A percentile compares a stretch with the other conserved stretches of the same genome.
Conservation (phyloP, 371 early-diverging fungal species). For the Mortierella sp. region DNA sequence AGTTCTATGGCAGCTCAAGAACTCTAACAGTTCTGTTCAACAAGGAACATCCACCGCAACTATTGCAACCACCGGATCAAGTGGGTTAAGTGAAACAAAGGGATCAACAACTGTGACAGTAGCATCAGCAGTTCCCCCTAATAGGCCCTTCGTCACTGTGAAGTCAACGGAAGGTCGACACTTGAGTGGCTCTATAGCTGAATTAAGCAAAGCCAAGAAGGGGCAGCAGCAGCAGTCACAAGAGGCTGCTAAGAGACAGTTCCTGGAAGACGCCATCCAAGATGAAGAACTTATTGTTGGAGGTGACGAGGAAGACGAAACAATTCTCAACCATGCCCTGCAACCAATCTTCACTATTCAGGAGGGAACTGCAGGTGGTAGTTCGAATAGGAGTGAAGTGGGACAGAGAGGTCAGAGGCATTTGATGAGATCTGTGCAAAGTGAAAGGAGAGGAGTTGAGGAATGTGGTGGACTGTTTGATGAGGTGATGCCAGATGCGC, state of each 20-base stretch:
- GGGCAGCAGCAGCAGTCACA: not conserved
- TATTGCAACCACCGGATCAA: too few relatives aligned
- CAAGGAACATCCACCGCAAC: not conserved
- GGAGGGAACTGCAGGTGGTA: not conserved
- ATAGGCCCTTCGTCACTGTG: not conserved
- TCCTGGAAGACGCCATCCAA: constrained; percentile 22
- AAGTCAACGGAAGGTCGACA: not conserved
- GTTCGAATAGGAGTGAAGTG: not conserved
- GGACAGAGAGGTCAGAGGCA: not conserved
- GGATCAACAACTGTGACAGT: not conserved
- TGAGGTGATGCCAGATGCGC: constrained; percentile 44
- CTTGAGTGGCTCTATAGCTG: not conserved
- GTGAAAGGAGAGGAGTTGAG: not conserved
- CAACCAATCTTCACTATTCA: constrained; percentile 28
- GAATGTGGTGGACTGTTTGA: constrained; percentile 35
- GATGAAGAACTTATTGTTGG: constrained; percentile 8
- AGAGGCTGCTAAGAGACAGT: constrained; percentile 3
- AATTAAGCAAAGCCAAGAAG: not conserved
- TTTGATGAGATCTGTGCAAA: not conserved
- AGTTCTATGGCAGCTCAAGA: not conserved
- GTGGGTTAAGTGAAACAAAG: too few relatives aligned
- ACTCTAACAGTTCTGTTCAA: not conserved
- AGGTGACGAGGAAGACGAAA: constrained; percentile 24
- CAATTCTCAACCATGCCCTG: constrained; percentile 33
- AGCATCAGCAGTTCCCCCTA: not conserved